Conservation (phyloP, 2,329 filamentous ascomycete species). For the Thielaviopsis punctulata region DNA sequence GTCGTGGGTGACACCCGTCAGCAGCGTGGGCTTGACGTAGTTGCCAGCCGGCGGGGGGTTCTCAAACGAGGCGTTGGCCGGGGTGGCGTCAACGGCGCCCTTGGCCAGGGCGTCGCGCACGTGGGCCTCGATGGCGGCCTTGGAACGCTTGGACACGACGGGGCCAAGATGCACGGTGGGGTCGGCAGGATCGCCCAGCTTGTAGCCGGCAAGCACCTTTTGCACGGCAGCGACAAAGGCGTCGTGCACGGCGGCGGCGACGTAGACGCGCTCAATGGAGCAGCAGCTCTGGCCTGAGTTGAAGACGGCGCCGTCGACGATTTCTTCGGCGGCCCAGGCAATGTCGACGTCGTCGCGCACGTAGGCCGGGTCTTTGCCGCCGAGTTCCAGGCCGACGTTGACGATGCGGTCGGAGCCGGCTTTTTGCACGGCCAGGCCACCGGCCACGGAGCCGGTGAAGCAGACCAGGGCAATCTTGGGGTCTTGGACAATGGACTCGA, state of each 20-base stretch:
- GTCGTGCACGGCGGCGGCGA: conserved; percentile 71
- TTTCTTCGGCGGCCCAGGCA: conserved; percentile 80
- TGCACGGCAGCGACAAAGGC: conserved; percentile 64
- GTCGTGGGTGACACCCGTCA: conserved; percentile 60
- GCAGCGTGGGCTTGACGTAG: conserved; percentile 71
- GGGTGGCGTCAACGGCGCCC: conserved; percentile 71
- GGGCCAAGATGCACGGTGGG: conserved; percentile 69
- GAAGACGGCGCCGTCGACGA: conserved; percentile 91
- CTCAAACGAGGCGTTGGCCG: conserved; percentile 60
- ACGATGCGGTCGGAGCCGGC: conserved; percentile 72
- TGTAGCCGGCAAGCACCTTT: conserved; percentile 65
- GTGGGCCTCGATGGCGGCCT: conserved; percentile 59
- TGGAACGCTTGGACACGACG: conserved; percentile 67
- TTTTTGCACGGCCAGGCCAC: conserved; percentile 70
- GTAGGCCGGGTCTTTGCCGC: conserved; percentile 90
- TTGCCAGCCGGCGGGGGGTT: conserved; percentile 46
- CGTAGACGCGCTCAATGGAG: conserved; percentile 80
- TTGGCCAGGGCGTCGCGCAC: conserved; percentile 68
- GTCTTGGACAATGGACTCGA: conserved; percentile 63
- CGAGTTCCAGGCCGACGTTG: conserved; percentile 75
- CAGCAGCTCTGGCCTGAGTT: conserved; percentile 98
- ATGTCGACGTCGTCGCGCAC: conserved; percentile 73
- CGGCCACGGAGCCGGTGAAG: conserved; percentile 86
- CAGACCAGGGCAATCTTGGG: conserved; percentile 66
- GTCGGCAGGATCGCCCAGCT: conserved; percentile 73